Evolutionary conservation across 108 stramenopile genomes (phyloP).

Genomic region (Nannochloropsis granulata): DNA sequence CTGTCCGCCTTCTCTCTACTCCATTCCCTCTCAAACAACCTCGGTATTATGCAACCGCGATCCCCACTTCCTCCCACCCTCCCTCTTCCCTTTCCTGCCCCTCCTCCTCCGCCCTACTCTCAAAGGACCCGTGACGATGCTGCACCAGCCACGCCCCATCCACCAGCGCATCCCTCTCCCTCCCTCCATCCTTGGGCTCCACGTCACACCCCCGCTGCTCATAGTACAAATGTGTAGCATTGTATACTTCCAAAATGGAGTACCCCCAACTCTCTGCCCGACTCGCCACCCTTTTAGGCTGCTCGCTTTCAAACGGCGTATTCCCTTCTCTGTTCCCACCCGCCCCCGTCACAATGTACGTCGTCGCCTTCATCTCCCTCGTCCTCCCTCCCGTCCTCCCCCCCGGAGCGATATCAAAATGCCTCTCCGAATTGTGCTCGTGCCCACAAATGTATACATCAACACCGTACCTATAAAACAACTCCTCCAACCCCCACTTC

Average conservation of each 20-base stretch:
- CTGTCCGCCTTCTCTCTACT: not conserved
- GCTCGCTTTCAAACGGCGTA: not conserved
- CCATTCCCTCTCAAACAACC: not conserved
- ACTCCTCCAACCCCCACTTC: slow-evolving; percentile 17
- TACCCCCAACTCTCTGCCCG: not conserved
- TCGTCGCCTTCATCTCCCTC: not conserved
- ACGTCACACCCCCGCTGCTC: not conserved
- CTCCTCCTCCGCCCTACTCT: slow-evolving; percentile 24
- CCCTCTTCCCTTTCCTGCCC: slow-evolving; percentile 9
- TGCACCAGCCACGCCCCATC: not conserved
- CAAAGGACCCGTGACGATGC: slow-evolving; percentile 1
- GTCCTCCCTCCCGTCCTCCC: not conserved
- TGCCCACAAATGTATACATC: slow-evolving; percentile 28
- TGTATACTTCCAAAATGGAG: not conserved
- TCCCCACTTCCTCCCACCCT: not conserved
- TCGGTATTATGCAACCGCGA: not conserved
- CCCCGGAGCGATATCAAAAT: not conserved
- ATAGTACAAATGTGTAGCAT: not conserved
- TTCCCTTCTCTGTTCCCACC: not conserved
- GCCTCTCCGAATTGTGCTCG: slow-evolving; percentile 18
- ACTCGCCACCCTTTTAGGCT: not conserved
- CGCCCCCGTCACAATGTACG: slow-evolving; percentile 2
- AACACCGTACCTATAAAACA: slow-evolving; percentile 27
- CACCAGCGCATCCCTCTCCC: not conserved
- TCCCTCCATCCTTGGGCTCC: not conserved